Conservation (phyloP, 2,329 filamentous ascomycete genomes). For the Fusarium sp. region DNA sequence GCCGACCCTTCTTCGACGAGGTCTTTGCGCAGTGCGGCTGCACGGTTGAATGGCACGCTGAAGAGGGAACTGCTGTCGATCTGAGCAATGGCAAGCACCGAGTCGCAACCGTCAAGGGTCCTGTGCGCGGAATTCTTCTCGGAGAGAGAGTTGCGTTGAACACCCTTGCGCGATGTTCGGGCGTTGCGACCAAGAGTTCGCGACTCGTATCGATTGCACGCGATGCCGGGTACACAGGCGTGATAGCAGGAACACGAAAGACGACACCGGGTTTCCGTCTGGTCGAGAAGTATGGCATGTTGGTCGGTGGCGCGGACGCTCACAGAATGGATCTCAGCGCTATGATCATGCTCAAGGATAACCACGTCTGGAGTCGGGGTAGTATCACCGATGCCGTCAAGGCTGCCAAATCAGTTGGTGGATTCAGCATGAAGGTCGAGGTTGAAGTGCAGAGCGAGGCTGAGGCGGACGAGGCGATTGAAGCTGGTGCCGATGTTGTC, state of each 20-base stretch:
- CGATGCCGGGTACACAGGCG: slow-evolving; percentile 79
- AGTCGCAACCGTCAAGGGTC: slow-evolving; percentile 86
- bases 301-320: slow-evolving; percentile 90
- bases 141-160: slow-evolving; percentile 95
- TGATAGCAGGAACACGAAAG: slow-evolving; percentile 94
- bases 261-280: slow-evolving; percentile 95
- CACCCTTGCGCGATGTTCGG: slow-evolving; percentile 88
- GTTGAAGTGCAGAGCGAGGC: slow-evolving; percentile 91
- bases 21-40: slow-evolving; percentile 91
- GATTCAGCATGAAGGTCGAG: slow-evolving; percentile 94
- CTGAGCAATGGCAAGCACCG: slow-evolving; percentile 66
- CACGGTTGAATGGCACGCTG: slow-evolving; percentile 87
- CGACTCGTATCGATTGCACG: slow-evolving; percentile 67
- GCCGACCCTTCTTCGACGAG: slow-evolving; percentile 94
- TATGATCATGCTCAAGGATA: slow-evolving; percentile 99
- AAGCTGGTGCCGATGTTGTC: slow-evolving; percentile 90
- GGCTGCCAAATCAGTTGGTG: slow-evolving; percentile 84
- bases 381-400: slow-evolving; percentile 87
- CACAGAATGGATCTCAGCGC: slow-evolving; percentile 90
- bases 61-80: slow-evolving; percentile 77
- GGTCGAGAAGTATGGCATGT: slow-evolving; percentile 98
- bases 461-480: slow-evolving; percentile 91
- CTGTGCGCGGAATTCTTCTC: slow-evolving; percentile 82
- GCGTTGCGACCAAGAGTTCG: slow-evolving; percentile 79
- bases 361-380: slow-evolving; percentile 92